A percentile compares a stretch with the other conserved stretches of the same genome.
phyloP scores from a whole-genome alignment of 306 rosid genomes.

The Benincasa hispida region DNA sequence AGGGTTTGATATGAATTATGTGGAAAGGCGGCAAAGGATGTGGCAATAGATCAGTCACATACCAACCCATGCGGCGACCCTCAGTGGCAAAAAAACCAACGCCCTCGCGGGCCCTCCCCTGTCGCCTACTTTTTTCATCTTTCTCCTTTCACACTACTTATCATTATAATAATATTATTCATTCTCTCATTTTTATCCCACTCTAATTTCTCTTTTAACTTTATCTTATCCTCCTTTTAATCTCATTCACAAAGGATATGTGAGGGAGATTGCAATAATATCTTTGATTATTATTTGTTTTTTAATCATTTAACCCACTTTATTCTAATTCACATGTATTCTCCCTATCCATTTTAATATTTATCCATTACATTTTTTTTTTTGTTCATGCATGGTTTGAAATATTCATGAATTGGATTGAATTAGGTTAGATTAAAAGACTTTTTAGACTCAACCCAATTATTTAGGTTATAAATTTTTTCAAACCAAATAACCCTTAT shows the following conservation, averaged over 20 bases:
- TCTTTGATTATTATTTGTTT: background rate
- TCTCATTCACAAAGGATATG: background rate
- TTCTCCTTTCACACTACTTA: no score
- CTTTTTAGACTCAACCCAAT: no score
- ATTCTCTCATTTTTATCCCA: background rate
- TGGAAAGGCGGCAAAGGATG: conserved; percentile 13
- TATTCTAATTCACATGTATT: background rate
- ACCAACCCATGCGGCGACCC: conserved; percentile 40
- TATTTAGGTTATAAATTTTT: no score
- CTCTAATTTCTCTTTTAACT: background rate
- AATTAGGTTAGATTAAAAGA: no score
- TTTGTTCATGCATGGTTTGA: no score
- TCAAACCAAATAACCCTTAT: no score
- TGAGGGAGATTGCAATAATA: background rate
- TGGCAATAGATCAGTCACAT: conserved; percentile 19
- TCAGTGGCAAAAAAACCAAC: conserved; percentile 13
- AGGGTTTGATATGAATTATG: background rate
- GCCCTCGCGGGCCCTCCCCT: background rate
- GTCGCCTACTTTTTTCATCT: background rate
- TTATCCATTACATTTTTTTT: background rate
- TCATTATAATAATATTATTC: background rate
- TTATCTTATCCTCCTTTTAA: background rate
- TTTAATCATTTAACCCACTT: background rate
- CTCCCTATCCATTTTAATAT: background rate
- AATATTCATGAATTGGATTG: no score